A percentile compares a stretch with the other conserved stretches of the same genome.
phyloP scores from a whole-genome alignment of 2,329 filamentous ascomycete species.

The Colletotrichum sp. region DNA sequence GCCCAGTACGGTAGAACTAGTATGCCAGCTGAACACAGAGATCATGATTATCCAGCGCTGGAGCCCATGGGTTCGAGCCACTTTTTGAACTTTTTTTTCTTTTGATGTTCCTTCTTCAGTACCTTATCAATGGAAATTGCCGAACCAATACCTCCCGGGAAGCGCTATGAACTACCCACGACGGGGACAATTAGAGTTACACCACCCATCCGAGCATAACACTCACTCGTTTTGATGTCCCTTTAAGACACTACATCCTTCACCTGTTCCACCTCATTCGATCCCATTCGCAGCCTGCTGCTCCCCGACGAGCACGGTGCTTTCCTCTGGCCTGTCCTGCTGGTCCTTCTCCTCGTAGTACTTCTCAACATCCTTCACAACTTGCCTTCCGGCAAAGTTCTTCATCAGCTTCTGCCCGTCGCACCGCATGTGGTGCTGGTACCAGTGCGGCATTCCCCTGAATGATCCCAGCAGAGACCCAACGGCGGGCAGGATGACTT shows the following conservation, averaged over 20 bases:
- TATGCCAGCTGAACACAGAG: background rate
- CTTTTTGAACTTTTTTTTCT: background rate
- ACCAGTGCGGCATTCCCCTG: constrained; percentile 66
- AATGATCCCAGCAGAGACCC: constrained; percentile 45
- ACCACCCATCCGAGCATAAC: background rate
- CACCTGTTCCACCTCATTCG: background rate
- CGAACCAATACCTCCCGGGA: background rate
- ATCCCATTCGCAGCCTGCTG: constrained; percentile 18
- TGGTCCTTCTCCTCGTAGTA: constrained; percentile 38
- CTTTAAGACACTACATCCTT: background rate
- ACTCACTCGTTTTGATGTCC: background rate
- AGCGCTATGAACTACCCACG: background rate
- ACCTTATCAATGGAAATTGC: background rate
- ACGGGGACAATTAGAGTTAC: background rate
- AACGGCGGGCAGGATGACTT: constrained; percentile 59
- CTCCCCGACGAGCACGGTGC: constrained; percentile 40
- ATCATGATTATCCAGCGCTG: background rate
- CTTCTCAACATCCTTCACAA: constrained; percentile 48
- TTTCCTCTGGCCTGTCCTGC: constrained; percentile 30
- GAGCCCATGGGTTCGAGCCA: background rate
- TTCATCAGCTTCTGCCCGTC: constrained; percentile 45
- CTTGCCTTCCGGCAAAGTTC: constrained; percentile 51
- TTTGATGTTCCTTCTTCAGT: background rate
- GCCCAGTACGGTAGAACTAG: background rate
- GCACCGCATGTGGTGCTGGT: constrained; percentile 57